A percentile compares a stretch with the other conserved stretches of the same genome.
These are phyloP conservation scores for Periconia digitata DNA, from an alignment of 2,329 filamentous ascomycete species.

Conservation along the genomic window DNA sequence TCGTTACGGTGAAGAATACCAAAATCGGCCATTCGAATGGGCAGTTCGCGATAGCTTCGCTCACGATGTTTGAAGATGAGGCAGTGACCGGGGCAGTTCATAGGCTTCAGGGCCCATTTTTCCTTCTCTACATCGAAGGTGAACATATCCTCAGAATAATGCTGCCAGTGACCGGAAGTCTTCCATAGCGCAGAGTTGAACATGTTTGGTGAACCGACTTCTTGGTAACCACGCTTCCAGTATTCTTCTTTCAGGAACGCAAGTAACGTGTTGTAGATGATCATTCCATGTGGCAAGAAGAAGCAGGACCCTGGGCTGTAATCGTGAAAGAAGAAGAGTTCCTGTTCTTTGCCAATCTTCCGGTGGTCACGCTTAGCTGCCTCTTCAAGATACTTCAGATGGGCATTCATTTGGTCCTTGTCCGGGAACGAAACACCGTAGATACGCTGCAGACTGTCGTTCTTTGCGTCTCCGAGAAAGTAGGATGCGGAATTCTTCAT, in stretches of 20 bases:
- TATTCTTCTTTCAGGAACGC: conserved; percentile 83
- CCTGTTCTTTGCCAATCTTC: conserved; percentile 91
- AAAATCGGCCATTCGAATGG: conserved; percentile 92
- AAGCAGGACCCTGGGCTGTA: conserved; percentile 91
- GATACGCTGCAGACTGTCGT: conserved; percentile 94
- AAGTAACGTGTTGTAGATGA: conserved; percentile 89
- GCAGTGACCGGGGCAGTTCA: conserved; percentile 98
- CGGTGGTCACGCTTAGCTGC: conserved; percentile 97
- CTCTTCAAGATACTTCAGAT: conserved; percentile 94
- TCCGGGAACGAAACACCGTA: conserved; percentile 97
- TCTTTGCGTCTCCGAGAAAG: conserved; percentile 90
- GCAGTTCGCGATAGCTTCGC: conserved; percentile 85
- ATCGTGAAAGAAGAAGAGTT: conserved; percentile 96
- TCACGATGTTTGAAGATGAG: conserved; percentile 82
- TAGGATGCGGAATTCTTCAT: conserved; percentile 87
- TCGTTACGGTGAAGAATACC: conserved; percentile 95
- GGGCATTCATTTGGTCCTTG: conserved; percentile 91
- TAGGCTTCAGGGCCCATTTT: conserved; percentile 84
- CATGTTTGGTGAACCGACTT: conserved; percentile 96
- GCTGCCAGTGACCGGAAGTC: conserved; percentile 87
- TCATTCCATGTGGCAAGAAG: conserved; percentile 87
- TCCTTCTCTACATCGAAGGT: conserved; percentile 83
- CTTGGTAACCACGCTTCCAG: conserved; percentile 89
- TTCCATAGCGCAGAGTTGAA: conserved; percentile 94
- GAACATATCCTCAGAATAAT: conserved; percentile 96